Evolutionary conservation across 192 early-diverging fungal genomes (phyloP), one percentile per base, ranked within the genome.

Genomic region (Rhizoclosmatium globosum): DNA sequence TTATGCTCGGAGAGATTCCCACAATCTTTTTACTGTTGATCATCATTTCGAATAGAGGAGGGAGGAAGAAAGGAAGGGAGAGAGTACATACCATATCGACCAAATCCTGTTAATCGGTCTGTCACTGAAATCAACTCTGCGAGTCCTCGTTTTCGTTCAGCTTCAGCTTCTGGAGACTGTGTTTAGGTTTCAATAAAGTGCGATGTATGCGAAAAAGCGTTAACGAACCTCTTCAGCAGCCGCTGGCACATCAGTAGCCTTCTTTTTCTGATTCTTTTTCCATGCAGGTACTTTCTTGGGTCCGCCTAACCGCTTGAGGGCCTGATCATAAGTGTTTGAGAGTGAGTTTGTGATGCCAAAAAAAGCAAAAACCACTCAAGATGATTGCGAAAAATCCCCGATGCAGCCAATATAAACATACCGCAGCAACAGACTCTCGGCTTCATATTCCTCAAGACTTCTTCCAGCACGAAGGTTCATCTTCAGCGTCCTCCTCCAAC

Each of bases 261-360:
- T 79, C 65, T 83, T 82, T 42, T 71, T 67, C 41, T 83, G 82
- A 41, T 84, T 84, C 76, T 84, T 84, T 76, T 85, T 85, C 74
- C 81, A 79, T 64, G 69, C 71, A 9, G 82, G 72, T 31, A 67
- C 41, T 41, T 76, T 74, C 58, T 65, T 74, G 61, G 80, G 76
- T 15, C 64, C 67, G 3, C 80, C 84, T 23, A 84, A 71, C 21
- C 86, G 81, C 19, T 82, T 82, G 68, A 87, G 71, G 13, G 86
- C 77, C 82, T 83, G 64, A 64, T 11, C 62, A 42, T 31, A 31
- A 13, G 1, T 13, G 11, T n/a, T 41, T 31, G 11, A 13, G 64
- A 65, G 46, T 19, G 31, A 19, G 47, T 69, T 69, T 69, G 41
- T 13, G 31, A 41, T 15, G 2, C 13, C n/a, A 2, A 47, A 47